Evolutionary conservation across 2,329 filamentous ascomycete species (phyloP), one percentile per base, ranked within the genome.

Genomic region (Nemania abortiva): DNA sequence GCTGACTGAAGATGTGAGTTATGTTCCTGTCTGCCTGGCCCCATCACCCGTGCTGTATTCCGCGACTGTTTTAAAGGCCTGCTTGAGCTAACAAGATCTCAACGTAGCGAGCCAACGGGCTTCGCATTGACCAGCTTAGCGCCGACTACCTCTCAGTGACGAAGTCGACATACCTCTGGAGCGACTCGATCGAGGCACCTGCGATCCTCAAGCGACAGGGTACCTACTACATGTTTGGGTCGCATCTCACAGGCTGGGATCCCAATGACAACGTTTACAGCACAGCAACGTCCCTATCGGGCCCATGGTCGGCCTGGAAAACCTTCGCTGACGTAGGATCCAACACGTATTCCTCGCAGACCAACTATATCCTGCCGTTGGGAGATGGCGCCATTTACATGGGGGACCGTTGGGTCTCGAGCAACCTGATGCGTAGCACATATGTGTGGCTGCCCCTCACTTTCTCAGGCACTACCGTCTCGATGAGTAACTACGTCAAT

Each of bases 141-240:
- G 79, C 84, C 11, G 86, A 91, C 74, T 91, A 89, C 73, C 81
- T 87, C 15, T 84, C 80, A 15, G 85, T 90, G 1, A 78, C 79
- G 0, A 81, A 81, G 0, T 81, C 83, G 7, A 84, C 84, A 0
- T 88, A 88, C 66, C 78, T 84, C 1, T 91, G 87, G 83, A 57
- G 71, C 2, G 83, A 88, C 55, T 83, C 84, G 56, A 86, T 88
- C 63, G 90, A 92, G 74, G 82, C 90, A 0, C 90, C 90, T 0
- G 89, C 90, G 0, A 81, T 92, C 42, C 76, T 90, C 64, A 92
- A 91, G 78, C 84, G 84, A 7, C 82, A 85, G 15, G 86, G 84
- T 0, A 84, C 84, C 0, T 92, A 91, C 78, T 92, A 87, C 78
- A 87, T 92, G 80, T 91, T 92, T 74, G 89, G 86, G 1, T 89